A percentile compares a stretch with the other conserved stretches of the same genome.
Conservation (phyloP, 306 rosid species). For the Calophaca sinica region DNA sequence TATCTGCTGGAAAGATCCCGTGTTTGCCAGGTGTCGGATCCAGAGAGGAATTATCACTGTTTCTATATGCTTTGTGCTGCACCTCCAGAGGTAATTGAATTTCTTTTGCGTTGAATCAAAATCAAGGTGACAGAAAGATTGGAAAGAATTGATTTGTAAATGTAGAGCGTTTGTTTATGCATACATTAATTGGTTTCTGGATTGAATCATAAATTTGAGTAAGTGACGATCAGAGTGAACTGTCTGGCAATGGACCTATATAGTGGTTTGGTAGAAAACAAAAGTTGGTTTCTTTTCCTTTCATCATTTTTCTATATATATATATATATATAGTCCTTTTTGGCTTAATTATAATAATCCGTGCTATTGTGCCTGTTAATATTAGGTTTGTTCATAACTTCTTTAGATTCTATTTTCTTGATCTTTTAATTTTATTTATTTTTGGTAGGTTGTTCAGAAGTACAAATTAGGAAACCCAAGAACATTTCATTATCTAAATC, state of each 20-base stretch:
- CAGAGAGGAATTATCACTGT: constrained; percentile 99
- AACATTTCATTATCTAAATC: constrained; percentile 91
- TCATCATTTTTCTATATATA: too few species aligned
- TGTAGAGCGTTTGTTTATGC: constrained; percentile 39
- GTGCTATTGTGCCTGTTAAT: constrained; percentile 10
- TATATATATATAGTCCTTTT: too few species aligned
- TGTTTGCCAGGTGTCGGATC: constrained; percentile 97
- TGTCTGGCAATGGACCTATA: constrained; percentile 16
- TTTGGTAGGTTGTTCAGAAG: constrained; percentile 73
- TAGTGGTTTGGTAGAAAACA: constrained; percentile 32
- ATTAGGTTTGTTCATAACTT: constrained; percentile 26
- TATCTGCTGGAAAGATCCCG: constrained; percentile 99
- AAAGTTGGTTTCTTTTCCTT: constrained; percentile 31
- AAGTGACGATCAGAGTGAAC: constrained; percentile 26
- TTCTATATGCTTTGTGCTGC: constrained; percentile 99
- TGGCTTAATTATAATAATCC: constrained; percentile 36
- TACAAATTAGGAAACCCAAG: constrained; percentile 90
- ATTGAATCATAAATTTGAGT: constrained; percentile 41
- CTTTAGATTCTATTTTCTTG: constrained; percentile 32
- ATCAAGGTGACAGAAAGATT: constrained; percentile 35
- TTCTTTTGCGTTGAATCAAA: constrained; percentile 32
- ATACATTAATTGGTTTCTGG: constrained; percentile 32
- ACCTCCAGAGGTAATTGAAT: constrained; percentile 80
- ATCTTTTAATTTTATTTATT: constrained; percentile 26
- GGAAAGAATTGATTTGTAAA: constrained; percentile 33